Evolutionary conservation across 1,284 basidiomycete species (phyloP), one percentile per base, ranked within the genome.

Genomic region (Fomitopsis palustris): DNA sequence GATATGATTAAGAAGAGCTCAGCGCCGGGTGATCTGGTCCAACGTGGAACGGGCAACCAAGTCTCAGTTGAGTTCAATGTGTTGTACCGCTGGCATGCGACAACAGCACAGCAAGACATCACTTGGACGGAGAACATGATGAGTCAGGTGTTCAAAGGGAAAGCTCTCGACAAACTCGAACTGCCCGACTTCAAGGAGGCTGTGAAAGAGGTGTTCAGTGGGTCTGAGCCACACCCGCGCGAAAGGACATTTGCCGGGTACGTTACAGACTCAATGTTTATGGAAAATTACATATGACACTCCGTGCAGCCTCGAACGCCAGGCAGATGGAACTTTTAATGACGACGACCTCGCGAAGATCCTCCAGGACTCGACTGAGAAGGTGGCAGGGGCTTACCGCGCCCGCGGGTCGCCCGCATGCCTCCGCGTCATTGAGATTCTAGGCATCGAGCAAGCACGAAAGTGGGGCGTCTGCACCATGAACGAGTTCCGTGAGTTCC

Each of bases 51-150:
- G 12, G 90, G 91, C 42, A 93, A 92, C 66, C 82, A 81, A 49
- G 81, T 83, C 61, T 87, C 87, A 0, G 72, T 91, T 53, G 91
- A 93, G 70, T 90, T 90, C 73, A 90, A 88, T 66, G 73, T 88
- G 7, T 72, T 90, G 14, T 91, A 90, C 70, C 76, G 84, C 49
- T 93, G 90, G 91, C 91, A 93, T 67, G 78, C 88, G 12, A 80
- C 86, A 0, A 71, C 87, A 7, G 87, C 86, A 2, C 63, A 78
- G 61, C 59, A 79, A 52, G 90, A 93, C 68, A 79, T 81, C 0
- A 51, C 74, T 35, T 92, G 88, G 89, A 81, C 83, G 1, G 78
- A 83, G 58, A 63, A 74, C 60, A 55, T 63, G 35, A 58, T 68
- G 51, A 56, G 60, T 47, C 58, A 66, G 54, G 57, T 58, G 7